Evolutionary conservation across 345 rosid species (phyloP).

Genomic region (Psidium friedrichsthalianum): DNA sequence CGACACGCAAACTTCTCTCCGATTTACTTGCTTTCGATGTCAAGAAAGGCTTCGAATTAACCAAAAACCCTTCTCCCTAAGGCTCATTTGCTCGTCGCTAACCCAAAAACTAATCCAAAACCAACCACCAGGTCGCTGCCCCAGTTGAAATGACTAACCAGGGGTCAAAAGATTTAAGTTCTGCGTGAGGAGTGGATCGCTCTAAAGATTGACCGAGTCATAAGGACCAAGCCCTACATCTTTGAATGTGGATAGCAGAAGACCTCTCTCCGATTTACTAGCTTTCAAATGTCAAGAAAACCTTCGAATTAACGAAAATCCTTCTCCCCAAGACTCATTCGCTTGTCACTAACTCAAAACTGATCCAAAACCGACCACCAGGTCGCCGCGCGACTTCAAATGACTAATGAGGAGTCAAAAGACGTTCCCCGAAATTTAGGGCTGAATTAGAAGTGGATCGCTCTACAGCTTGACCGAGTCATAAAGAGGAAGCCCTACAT

Average conservation of each 20-base stretch:
- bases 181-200: neutral
- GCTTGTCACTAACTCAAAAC: neutral
- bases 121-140: neutral
- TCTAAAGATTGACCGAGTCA: neutral
- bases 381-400: neutral
- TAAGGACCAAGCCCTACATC: neutral
- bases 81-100: neutral
- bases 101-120: neutral
- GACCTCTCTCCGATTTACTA: neutral
- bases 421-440: neutral
- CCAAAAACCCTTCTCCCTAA: neutral
- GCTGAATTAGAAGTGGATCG: neutral
- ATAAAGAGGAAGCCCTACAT: neutral
- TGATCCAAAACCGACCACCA: neutral
- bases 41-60: neutral
- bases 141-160: neutral
- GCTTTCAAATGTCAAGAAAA: neutral
- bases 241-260: neutral
- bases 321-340: neutral
- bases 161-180: neutral
- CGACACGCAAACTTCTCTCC: neutral
- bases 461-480: neutral
- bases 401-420: neutral
- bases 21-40: neutral
- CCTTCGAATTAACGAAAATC: no score